phyloP scores from a whole-genome alignment of 805 yeast genomes.

The Sungouiozyma intestinalis region DNA sequence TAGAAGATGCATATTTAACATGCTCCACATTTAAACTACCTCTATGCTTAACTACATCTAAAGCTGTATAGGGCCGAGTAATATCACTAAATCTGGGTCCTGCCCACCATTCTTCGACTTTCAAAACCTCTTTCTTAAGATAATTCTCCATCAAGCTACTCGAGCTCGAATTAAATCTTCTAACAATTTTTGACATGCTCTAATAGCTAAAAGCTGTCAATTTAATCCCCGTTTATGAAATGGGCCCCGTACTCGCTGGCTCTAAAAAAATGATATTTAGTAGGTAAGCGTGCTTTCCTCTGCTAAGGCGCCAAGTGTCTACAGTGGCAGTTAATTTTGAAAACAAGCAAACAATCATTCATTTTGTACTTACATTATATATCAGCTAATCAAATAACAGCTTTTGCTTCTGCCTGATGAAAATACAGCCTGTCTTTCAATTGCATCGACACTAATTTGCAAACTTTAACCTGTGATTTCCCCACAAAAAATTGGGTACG shows the following conservation, averaged over 20 bases:
- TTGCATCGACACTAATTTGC: too few relatives aligned
- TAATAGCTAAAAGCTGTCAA: too few relatives aligned
- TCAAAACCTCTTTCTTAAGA: constrained; percentile 26
- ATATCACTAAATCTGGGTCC: constrained; percentile 37
- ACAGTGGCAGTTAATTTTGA: too few relatives aligned
- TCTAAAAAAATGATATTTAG: too few relatives aligned
- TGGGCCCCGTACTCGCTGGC: too few relatives aligned
- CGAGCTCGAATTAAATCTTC: not conserved
- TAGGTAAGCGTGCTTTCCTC: too few relatives aligned
- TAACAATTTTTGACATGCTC: too few relatives aligned
- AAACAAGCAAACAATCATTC: not conserved
- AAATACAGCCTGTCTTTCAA: too few relatives aligned
- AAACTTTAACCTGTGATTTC: not conserved
- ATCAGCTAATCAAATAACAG: not conserved
- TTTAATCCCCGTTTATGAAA: too few relatives aligned
- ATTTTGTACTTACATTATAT: too few relatives aligned
- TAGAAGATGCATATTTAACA: constrained; percentile 36
- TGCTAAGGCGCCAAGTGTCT: too few relatives aligned
- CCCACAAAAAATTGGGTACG: not conserved
- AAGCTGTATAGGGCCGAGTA: constrained; percentile 43
- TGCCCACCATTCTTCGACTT: constrained; percentile 41
- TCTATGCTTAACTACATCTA: constrained; percentile 41
- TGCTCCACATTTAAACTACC: constrained; percentile 34
- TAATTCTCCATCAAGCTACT: constrained; percentile 4
- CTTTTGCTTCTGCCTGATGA: too few relatives aligned